These are phyloP conservation scores for Schwanniomyces etchellsii DNA, from an alignment of 1,139 yeast species.

Conservation along the genomic window DNA sequence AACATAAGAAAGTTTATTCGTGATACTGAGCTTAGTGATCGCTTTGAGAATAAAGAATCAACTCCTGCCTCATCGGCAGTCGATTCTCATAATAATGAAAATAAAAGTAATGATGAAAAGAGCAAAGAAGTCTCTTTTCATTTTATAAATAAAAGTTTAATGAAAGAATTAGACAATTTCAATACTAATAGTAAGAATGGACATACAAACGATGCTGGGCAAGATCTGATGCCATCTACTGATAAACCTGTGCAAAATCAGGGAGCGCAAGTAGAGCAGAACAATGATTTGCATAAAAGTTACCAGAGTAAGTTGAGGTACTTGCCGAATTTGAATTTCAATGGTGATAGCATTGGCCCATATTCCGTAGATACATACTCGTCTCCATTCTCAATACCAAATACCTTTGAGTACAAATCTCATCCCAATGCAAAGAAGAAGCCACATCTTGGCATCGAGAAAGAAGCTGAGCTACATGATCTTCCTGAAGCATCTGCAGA, in stretches of 20 bases:
- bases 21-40: slow-evolving; percentile 22
- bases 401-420: slow-evolving; percentile 41
- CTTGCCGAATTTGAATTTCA: slow-evolving; percentile 29
- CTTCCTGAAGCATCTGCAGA: not conserved
- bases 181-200: not conserved
- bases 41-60: slow-evolving; percentile 4
- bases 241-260: not conserved
- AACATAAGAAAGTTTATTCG: slow-evolving; percentile 18
- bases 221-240: not conserved
- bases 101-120: not conserved
- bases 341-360: slow-evolving; percentile 11
- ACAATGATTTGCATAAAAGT: not conserved
- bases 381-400: slow-evolving; percentile 33
- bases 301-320: slow-evolving; percentile 33
- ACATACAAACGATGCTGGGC: not conserved
- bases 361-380: slow-evolving; percentile 9
- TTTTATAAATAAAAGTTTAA: slow-evolving; percentile 4
- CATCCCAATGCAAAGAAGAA: slow-evolving; percentile 44
- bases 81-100: slow-evolving; percentile 1
- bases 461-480: slow-evolving; percentile 2
- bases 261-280: not conserved
- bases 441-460: slow-evolving; percentile 15
- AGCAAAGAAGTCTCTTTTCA: slow-evolving; percentile 1
- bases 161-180: slow-evolving; percentile 3
- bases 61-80: slow-evolving; percentile 6